A percentile compares a stretch with the other conserved stretches of the same genome.
phyloP scores from a whole-genome alignment of 306 rosid species.

The Senna siamea region DNA sequence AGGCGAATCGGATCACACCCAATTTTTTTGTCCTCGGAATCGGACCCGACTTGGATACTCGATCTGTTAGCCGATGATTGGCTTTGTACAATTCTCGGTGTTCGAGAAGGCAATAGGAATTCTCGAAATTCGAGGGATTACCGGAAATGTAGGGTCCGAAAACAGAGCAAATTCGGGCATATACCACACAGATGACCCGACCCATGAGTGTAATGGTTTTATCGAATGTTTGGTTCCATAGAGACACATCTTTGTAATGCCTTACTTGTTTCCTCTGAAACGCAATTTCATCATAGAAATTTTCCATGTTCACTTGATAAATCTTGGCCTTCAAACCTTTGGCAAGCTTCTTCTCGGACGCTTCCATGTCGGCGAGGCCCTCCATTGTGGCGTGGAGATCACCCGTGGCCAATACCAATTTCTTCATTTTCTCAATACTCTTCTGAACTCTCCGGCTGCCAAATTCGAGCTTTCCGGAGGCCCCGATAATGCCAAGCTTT shows the following conservation, averaged over 20 bases:
- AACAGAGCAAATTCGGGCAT: constrained; percentile 50
- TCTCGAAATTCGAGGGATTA: constrained; percentile 8
- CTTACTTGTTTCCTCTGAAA: constrained; percentile 47
- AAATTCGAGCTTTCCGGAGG: constrained; percentile 37
- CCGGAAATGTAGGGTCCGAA: constrained; percentile 47
- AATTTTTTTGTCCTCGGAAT: constrained; percentile 6
- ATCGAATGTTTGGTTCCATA: constrained; percentile 67
- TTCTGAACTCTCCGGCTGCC: not conserved
- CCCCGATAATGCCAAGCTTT: constrained; percentile 36
- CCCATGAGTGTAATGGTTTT: constrained; percentile 58
- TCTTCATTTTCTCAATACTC: constrained; percentile 52
- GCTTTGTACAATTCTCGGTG: constrained; percentile 32
- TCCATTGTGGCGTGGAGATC: constrained; percentile 54
- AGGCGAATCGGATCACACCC: constrained; percentile 3
- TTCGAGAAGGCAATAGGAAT: constrained; percentile 38
- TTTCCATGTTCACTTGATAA: constrained; percentile 43
- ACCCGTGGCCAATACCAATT: constrained; percentile 38
- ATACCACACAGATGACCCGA: constrained; percentile 49
- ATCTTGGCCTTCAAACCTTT: constrained; percentile 39
- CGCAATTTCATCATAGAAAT: constrained; percentile 38
- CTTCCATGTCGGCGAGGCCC: constrained; percentile 50
- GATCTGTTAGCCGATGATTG: constrained; percentile 19
- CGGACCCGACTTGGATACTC: constrained; percentile 20
- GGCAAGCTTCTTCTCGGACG: constrained; percentile 48
- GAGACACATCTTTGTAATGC: constrained; percentile 59